Base-by-base conservation (phyloP, 1,139 yeast genomes). In the Taphrina wiesneri region DNA sequence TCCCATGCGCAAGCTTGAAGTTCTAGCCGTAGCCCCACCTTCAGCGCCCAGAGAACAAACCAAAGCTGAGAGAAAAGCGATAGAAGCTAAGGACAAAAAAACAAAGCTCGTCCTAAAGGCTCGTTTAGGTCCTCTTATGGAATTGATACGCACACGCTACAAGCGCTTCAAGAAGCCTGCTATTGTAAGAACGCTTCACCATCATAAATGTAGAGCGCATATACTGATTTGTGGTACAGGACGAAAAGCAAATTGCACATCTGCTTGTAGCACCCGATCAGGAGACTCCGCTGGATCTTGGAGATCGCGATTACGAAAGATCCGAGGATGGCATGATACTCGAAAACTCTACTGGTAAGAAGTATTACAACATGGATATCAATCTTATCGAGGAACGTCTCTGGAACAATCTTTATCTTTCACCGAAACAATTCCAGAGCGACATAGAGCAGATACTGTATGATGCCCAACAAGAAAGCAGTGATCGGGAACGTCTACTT, bases 321-420 rank as follows among this genome's bases (percentile, higher is more conserved):
- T 72, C 78, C 0, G 85, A 83, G 32, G 92, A 87, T 64, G 86
- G 89, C 71, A 88, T 86, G 93, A 90, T 95, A 70, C 77, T 85
- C 34, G 98, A 95, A 72, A 79, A 85, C 5, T 76, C 85, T 0
- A 87, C 96, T 0, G 96, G 96, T 1, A 84, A 83, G 67, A 82
- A 81, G 70, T 93, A 81, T 74, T 82, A 82, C 77, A 93, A 93
- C 72, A 95, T 93, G 90, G 99, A 93, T 74, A 80, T 95, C 68
- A 99, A 93, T 74, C 86, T 91, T 19, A 85, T 95, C 57, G 99
- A 93, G 73, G 99, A 93, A 74, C 82, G 99, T 67, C 78, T 95
- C 66, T 93, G 99, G 99, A 93, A 93, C 76, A 99, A 99, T 0
- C 93, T 79, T 75, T 93, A 95, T 74, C 87, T 92, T 39, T 97